Evolutionary conservation across 805 yeast genomes (phyloP).

Genomic region (Schizosaccharomyces octosporus): DNA sequence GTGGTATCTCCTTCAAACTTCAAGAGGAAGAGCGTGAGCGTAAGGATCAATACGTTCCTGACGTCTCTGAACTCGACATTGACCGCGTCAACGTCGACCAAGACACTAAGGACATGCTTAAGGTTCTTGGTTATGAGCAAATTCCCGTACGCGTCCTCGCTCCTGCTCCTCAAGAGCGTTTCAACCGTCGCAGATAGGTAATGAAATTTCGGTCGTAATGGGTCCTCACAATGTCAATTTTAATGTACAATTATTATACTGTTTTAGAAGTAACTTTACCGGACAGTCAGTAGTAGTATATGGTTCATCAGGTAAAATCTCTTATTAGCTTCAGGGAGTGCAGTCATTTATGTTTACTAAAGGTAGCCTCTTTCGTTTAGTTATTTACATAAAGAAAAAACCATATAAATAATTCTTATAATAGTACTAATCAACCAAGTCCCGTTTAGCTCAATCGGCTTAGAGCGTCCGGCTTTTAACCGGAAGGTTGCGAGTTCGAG

Average conservation of each 20-base stretch:
- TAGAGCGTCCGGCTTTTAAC: neutral
- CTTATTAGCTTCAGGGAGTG: no score
- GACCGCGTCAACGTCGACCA: constrained; percentile 91
- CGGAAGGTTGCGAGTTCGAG: neutral
- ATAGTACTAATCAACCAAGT: neutral
- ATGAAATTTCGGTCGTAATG: constrained; percentile 1
- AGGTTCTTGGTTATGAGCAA: constrained; percentile 53
- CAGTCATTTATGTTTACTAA: no score
- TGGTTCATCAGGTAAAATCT: no score
- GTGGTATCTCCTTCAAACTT: constrained; percentile 99
- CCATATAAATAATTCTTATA: neutral
- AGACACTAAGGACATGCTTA: constrained; percentile 87
- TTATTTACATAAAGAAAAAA: no score
- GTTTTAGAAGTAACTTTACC: no score
- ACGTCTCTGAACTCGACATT: constrained; percentile 80
- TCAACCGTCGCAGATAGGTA: constrained; percentile 1
- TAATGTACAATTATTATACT: neutral
- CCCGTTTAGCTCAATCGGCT: neutral
- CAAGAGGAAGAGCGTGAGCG: constrained; percentile 99
- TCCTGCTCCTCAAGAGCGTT: constrained; percentile 1
- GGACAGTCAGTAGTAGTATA: no score
- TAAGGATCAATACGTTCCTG: constrained; percentile 98
- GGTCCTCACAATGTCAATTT: neutral
- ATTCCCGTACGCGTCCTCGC: constrained; percentile 57
- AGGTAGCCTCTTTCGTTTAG: no score